Evolutionary conservation across 257 asterid genomes (phyloP).

Genomic region (Forsythia suspensa): DNA sequence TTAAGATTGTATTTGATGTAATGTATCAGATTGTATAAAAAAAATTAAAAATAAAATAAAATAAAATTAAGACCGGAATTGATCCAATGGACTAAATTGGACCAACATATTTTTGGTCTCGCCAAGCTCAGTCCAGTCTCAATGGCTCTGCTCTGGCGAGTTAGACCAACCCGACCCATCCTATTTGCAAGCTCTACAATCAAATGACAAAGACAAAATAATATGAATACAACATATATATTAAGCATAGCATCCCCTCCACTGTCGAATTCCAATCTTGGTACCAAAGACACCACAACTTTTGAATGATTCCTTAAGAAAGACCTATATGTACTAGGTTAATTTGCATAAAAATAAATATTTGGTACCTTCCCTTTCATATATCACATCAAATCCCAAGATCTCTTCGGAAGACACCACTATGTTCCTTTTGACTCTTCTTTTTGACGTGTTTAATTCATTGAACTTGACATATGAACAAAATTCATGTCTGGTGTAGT

Average conservation of each 20-base stretch:
- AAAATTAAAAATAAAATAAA: too few relatives aligned
- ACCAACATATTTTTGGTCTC: too few relatives aligned
- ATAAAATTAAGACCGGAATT: too few relatives aligned
- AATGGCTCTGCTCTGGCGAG: too few relatives aligned
- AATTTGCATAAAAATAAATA: slow-evolving; percentile 22
- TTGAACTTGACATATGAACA: background rate
- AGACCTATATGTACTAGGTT: slow-evolving; percentile 7
- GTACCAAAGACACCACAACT: background rate
- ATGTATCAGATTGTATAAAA: too few relatives aligned
- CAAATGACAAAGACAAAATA: background rate
- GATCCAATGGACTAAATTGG: too few relatives aligned
- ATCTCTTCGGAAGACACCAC: background rate
- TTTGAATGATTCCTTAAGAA: slow-evolving; percentile 1
- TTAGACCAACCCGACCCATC: too few relatives aligned
- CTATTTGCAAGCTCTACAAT: too few relatives aligned
- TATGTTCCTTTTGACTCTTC: background rate
- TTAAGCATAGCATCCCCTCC: background rate
- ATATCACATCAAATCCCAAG: background rate
- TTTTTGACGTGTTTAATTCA: background rate
- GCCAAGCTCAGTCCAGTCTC: too few relatives aligned
- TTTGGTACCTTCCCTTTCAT: background rate
- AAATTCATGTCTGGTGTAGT: too few relatives aligned
- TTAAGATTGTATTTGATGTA: too few relatives aligned
- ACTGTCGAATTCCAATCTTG: background rate
- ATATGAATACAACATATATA: background rate